Percentiles rank a stretch among this genome's conserved stretches.
Evolutionary conservation across 768 basidiomycete genomes (phyloP).

Genomic region (Amylocystis lapponica): DNA sequence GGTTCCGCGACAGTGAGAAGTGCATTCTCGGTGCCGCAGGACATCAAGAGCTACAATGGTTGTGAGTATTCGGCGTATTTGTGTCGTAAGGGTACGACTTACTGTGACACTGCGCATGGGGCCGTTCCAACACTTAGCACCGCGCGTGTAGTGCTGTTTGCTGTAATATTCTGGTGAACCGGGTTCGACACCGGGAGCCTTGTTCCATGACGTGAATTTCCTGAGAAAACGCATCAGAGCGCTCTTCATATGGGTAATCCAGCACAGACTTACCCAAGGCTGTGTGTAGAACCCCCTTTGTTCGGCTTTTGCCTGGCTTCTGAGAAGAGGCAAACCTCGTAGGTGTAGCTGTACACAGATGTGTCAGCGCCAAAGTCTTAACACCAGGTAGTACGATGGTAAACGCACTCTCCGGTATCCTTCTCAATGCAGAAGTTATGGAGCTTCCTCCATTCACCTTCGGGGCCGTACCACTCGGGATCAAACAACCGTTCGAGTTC

Average conservation of each 20-base stretch:
- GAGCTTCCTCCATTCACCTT: slow-evolving; percentile 97
- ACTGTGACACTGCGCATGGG: slow-evolving; percentile 83
- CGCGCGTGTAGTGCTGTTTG: slow-evolving; percentile 76
- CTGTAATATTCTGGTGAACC: slow-evolving; percentile 74
- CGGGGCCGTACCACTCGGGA: slow-evolving; percentile 57
- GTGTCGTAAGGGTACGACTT: slow-evolving; percentile 7
- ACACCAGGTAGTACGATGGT: neutral
- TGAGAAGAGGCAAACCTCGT: slow-evolving; percentile 89
- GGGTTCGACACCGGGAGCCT: slow-evolving; percentile 43
- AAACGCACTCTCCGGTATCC: slow-evolving; percentile 83
- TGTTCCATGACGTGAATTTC: slow-evolving; percentile 78
- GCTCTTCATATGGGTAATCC: neutral
- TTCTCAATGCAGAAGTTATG: slow-evolving; percentile 75
- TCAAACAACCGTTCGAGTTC: slow-evolving; percentile 66
- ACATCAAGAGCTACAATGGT: slow-evolving; percentile 58
- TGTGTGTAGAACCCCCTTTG: slow-evolving; percentile 65
- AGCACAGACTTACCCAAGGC: slow-evolving; percentile 66
- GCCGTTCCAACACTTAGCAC: slow-evolving; percentile 95
- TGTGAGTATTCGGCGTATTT: slow-evolving; percentile 8
- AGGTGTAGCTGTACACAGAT: slow-evolving; percentile 67
- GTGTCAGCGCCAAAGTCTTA: neutral
- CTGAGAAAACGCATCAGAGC: slow-evolving; percentile 31
- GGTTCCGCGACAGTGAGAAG: slow-evolving; percentile 77
- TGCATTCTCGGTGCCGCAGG: slow-evolving; percentile 83
- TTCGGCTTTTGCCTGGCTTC: slow-evolving; percentile 86